Conservation (phyloP, 2,329 filamentous ascomycete species). For the Ramularia endophylla region DNA sequence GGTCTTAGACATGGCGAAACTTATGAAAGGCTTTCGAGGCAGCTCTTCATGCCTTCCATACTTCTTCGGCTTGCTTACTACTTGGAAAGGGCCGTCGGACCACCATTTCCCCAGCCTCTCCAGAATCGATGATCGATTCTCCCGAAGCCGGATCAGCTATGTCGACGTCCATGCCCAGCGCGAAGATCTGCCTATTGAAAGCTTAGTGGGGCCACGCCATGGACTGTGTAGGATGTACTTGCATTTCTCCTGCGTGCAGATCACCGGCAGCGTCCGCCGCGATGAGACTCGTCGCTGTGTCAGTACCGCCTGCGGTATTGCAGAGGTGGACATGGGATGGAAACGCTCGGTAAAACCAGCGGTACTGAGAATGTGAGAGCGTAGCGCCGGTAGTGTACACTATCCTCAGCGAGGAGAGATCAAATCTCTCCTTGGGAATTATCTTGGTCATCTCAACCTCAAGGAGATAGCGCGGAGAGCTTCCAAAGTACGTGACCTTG, state of each 20-base stretch:
- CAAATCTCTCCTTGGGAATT: conserved; percentile 33
- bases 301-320: conserved; percentile 44
- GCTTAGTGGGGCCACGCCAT: not conserved
- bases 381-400: conserved; percentile 43
- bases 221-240: not conserved
- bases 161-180: conserved; percentile 44
- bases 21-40: no score
- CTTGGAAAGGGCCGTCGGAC: conserved; percentile 42
- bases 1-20: not conserved
- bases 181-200: conserved; percentile 33
- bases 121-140: conserved; percentile 29
- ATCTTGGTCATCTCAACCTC: conserved; percentile 35
- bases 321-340: conserved; percentile 35
- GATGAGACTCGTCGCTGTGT: conserved; percentile 41
- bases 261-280: conserved; percentile 40
- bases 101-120: conserved; percentile 42
- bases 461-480: conserved; percentile 40
- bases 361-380: conserved; percentile 38
- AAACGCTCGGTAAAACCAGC: conserved; percentile 43
- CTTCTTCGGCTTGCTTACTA: no score
- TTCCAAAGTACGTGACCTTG: conserved; percentile 39
- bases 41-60: no score
- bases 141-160: conserved; percentile 37
- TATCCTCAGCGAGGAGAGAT: conserved; percentile 36
- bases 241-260: conserved; percentile 41